These are phyloP conservation scores for Chalciporus piperatus DNA, from an alignment of 768 basidiomycete genomes.

Conservation along the genomic window DNA sequence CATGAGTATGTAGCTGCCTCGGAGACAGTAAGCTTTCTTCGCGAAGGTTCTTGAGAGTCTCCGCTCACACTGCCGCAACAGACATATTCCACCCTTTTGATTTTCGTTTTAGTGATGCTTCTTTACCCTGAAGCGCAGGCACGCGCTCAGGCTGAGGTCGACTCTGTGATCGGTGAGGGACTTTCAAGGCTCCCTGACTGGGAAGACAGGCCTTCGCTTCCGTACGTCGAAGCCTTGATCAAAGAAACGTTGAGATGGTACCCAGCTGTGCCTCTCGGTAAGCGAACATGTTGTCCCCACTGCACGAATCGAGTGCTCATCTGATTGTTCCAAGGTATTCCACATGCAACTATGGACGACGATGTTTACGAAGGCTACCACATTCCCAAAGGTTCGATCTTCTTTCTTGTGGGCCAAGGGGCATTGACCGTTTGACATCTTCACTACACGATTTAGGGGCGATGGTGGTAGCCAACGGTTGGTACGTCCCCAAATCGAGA, in stretches of 20 bases:
- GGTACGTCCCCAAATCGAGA: conserved; percentile 6
- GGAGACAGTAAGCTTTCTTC: conserved; percentile 19
- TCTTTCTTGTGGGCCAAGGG: background rate
- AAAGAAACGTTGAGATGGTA: conserved; percentile 28
- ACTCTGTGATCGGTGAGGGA: conserved; percentile 14
- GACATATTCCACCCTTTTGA: conserved; percentile 19
- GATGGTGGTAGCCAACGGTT: conserved; percentile 19
- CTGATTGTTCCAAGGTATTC: conserved; percentile 19
- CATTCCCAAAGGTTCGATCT: conserved; percentile 47
- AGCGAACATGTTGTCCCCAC: background rate
- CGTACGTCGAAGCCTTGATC: conserved; percentile 20
- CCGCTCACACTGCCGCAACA: conserved; percentile 9
- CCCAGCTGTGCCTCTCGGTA: conserved; percentile 12
- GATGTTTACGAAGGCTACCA: conserved; percentile 44
- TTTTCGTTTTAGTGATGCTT: conserved; percentile 26
- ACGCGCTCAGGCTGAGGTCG: conserved; percentile 18
- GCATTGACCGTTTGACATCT: background rate
- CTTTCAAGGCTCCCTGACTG: conserved; percentile 19
- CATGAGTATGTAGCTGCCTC: conserved; percentile 15
- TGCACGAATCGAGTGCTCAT: background rate
- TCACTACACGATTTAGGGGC: conserved; percentile 9
- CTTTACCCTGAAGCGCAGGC: conserved; percentile 25
- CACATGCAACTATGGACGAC: conserved; percentile 35
- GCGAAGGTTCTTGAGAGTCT: background rate
- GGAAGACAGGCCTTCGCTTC: conserved; percentile 20